phyloP scores from a whole-genome alignment of 441 rosid genomes.

The Euphorbia corollata region DNA sequence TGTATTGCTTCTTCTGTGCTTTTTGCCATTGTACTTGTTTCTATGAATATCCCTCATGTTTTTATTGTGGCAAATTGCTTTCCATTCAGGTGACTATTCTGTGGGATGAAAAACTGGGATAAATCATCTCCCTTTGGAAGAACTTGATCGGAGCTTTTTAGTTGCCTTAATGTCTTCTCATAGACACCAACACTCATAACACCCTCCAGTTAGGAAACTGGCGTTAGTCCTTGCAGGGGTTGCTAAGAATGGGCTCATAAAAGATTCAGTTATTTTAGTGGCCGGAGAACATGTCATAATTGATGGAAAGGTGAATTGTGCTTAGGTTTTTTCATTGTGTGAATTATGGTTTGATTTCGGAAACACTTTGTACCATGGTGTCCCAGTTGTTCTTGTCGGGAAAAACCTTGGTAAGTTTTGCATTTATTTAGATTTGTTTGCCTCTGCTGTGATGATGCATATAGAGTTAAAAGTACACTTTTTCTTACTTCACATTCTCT shows the following conservation, averaged over 20 bases:
- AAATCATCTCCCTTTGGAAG: too few relatives aligned
- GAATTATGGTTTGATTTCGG: too few relatives aligned
- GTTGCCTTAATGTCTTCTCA: constrained; percentile 89
- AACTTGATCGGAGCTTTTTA: constrained; percentile 97
- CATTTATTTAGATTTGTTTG: too few relatives aligned
- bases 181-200: constrained; percentile 80
- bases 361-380: too few relatives aligned
- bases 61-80: not conserved
- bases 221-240: constrained; percentile 94
- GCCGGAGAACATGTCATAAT: constrained; percentile 79
- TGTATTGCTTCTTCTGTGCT: constrained; percentile 30
- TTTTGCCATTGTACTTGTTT: not conserved
- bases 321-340: too few relatives aligned
- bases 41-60: not conserved
- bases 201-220: constrained; percentile 81
- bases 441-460: too few relatives aligned
- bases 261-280: constrained; percentile 93
- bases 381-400: too few relatives aligned
- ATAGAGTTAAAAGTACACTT: too few relatives aligned
- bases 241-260: constrained; percentile 82
- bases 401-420: too few relatives aligned
- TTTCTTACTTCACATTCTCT: too few relatives aligned
- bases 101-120: constrained; percentile 99
- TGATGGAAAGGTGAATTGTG: constrained; percentile 83
- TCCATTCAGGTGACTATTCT: constrained; percentile 79